These are phyloP conservation scores for Plasmodium adleri DNA, from an alignment of 169 alveolate genomes.

Conservation along the genomic window DNA sequence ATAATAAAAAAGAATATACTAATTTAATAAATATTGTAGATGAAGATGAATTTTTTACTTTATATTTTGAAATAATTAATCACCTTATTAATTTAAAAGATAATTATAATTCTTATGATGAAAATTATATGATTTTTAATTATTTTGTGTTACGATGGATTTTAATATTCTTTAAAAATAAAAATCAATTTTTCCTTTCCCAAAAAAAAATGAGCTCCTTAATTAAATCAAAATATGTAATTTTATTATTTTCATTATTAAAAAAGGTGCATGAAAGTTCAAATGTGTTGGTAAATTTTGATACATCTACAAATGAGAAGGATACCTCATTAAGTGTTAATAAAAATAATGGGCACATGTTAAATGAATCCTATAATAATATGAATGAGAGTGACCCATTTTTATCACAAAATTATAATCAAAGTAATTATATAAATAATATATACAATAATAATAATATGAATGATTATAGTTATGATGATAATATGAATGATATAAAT, in stretches of 20 bases:
- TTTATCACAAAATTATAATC: not conserved
- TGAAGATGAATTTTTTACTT: constrained; percentile 29
- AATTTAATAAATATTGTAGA: constrained; percentile 6
- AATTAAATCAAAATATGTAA: constrained; percentile 29
- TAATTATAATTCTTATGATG: constrained; percentile 70
- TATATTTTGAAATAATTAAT: constrained; percentile 55
- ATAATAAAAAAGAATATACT: not conserved
- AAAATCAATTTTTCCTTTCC: constrained; percentile 31
- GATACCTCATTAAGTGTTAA: not conserved
- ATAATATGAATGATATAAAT: not conserved
- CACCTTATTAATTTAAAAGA: constrained; percentile 19
- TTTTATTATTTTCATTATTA: constrained; percentile 27
- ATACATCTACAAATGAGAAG: not conserved
- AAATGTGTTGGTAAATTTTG: not conserved
- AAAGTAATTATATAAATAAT: not conserved
- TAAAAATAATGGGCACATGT: not conserved
- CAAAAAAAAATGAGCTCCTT: constrained; percentile 13
- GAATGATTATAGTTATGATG: not conserved
- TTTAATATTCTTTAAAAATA: constrained; percentile 53
- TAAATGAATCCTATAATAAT: not conserved
- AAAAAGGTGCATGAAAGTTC: constrained; percentile 46
- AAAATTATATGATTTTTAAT: constrained; percentile 21
- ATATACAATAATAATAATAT: not conserved
- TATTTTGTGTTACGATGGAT: constrained; percentile 72
- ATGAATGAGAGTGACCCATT: not conserved